Conservation (phyloP, 192 early-diverging fungal genomes). For the Backusella liffmaniae region DNA sequence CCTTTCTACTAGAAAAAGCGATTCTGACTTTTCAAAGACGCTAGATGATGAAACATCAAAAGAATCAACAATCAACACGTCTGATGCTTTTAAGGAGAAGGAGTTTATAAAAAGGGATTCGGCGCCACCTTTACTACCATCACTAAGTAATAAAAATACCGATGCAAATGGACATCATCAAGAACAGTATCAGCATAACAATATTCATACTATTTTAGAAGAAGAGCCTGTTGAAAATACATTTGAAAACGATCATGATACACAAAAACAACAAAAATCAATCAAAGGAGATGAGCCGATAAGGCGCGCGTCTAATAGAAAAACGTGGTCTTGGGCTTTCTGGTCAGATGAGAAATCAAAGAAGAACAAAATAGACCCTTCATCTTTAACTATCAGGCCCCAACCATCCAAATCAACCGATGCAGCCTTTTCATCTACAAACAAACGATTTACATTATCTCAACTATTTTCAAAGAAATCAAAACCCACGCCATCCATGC, state of each 20-base stretch:
- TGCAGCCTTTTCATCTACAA: background rate
- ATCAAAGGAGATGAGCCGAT: background rate
- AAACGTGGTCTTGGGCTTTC: constrained; percentile 19
- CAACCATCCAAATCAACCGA: background rate
- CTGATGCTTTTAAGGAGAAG: constrained; percentile 3
- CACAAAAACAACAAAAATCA: background rate
- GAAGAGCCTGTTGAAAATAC: background rate
- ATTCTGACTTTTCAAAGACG: background rate
- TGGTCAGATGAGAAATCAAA: constrained; percentile 25
- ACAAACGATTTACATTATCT: constrained; percentile 6
- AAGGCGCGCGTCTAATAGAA: background rate
- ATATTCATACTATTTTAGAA: constrained; percentile 6
- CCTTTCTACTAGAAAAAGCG: constrained; percentile 5
- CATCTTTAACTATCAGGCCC: background rate
- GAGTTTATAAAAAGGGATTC: background rate
- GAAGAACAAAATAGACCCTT: constrained; percentile 1
- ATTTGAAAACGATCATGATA: background rate
- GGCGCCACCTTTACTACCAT: background rate
- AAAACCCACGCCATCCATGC: background rate
- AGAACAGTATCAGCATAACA: background rate
- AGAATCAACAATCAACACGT: background rate
- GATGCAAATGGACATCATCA: background rate
- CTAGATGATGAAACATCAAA: background rate
- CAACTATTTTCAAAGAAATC: constrained; percentile 9
- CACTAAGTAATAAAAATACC: background rate